phyloP scores from a whole-genome alignment of 2,329 filamentous ascomycete species.

The Tolypocladium sp. region DNA sequence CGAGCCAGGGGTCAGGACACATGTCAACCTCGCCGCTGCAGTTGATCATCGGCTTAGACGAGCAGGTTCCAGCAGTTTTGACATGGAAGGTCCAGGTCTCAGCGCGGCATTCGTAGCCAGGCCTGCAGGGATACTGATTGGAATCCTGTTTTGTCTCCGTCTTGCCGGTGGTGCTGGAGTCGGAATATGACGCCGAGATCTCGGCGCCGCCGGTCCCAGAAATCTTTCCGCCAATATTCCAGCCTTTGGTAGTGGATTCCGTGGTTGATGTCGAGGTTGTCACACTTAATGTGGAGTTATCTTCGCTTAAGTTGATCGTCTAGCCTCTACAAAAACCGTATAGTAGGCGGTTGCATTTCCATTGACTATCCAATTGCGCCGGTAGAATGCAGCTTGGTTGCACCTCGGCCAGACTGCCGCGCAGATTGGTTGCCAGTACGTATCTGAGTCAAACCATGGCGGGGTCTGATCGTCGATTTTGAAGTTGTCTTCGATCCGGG shows the following conservation, averaged over 20 bases:
- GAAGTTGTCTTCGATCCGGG: no score
- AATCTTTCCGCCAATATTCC: neutral
- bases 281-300: neutral
- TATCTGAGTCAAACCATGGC: no score
- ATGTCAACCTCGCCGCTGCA: neutral
- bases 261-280: neutral
- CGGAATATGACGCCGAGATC: neutral
- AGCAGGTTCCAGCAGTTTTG: neutral
- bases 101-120: slow-evolving; percentile 1
- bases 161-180: neutral
- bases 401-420: no score
- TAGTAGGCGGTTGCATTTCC: neutral
- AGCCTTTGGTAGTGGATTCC: neutral
- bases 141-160: neutral
- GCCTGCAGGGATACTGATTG: neutral
- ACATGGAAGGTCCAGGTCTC: slow-evolving; percentile 3
- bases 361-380: no score
- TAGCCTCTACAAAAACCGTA: neutral
- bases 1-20: no score
- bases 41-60: neutral
- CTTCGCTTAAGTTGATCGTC: neutral
- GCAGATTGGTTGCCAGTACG: no score
- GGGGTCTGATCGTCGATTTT: no score
- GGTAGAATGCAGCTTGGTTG: no score
- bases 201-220: neutral